Percentiles rank a stretch among this genome's conserved stretches.
These are phyloP conservation scores for sweet orange (Citrus sinensis) DNA, from an alignment of 345 rosid species.

Conservation along the genomic window DVS_A1.0 CM039163.1:2224001-2224500, in stretches of 20 bases:
- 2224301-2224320: constrained; percentile 33
- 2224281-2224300: constrained; percentile 59
- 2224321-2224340: background rate
- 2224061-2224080: constrained; percentile 22
- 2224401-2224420: background rate
- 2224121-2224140: background rate
- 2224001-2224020: constrained; percentile 22
- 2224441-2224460: background rate
- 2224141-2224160: too few species aligned
- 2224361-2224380: background rate
- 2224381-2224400: background rate
- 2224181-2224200: constrained; percentile 67
- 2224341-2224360: background rate
- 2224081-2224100: constrained; percentile 17
- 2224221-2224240: constrained; percentile 60
- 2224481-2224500: background rate
- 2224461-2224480: background rate
- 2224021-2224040: constrained; percentile 93
- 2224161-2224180: background rate
- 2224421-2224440: background rate
- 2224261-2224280: constrained; percentile 63
- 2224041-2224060: constrained; percentile 57
- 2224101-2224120: background rate
- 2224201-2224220: constrained; percentile 56
- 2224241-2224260: constrained; percentile 58